These are phyloP conservation scores for Jamesozyma rosinii DNA, from an alignment of 805 yeast genomes.

Conservation along the genomic window DNA sequence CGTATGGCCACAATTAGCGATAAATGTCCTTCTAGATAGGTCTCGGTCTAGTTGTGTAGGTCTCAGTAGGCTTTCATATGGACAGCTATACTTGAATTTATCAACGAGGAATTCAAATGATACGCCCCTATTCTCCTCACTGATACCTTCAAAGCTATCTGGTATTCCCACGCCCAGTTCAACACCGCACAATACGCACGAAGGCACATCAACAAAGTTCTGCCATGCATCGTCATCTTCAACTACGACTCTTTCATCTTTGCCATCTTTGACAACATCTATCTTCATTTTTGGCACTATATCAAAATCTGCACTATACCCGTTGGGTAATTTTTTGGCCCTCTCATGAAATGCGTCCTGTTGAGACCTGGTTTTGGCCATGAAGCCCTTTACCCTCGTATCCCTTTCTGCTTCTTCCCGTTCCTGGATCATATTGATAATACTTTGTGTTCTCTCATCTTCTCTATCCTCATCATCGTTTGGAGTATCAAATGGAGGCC, in stretches of 20 bases:
- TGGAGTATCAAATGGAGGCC: not conserved
- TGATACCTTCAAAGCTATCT: slow-evolving; percentile 33
- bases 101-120: slow-evolving; percentile 28
- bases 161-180: slow-evolving; percentile 70
- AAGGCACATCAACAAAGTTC: slow-evolving; percentile 31
- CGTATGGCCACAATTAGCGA: slow-evolving; percentile 68
- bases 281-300: slow-evolving; percentile 17
- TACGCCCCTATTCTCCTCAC: slow-evolving; percentile 13
- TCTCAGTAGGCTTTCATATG: slow-evolving; percentile 48
- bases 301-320: slow-evolving; percentile 26
- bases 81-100: slow-evolving; percentile 41
- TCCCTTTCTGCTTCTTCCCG: slow-evolving; percentile 28
- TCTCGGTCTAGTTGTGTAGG: slow-evolving; percentile 49
- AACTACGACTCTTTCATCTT: slow-evolving; percentile 11
- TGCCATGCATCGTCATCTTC: slow-evolving; percentile 24
- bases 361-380: slow-evolving; percentile 22
- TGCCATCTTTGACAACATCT: slow-evolving; percentile 14
- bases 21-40: slow-evolving; percentile 55
- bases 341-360: slow-evolving; percentile 17
- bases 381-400: slow-evolving; percentile 16
- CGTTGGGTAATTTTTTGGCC: slow-evolving; percentile 23
- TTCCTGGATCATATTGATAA: slow-evolving; percentile 28
- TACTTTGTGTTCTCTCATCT: slow-evolving; percentile 20
- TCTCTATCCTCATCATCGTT: slow-evolving; percentile 6
- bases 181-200: slow-evolving; percentile 64